phyloP scores from a whole-genome alignment of 176 grass and related monocot species.

The Oryza punctata region DNA sequence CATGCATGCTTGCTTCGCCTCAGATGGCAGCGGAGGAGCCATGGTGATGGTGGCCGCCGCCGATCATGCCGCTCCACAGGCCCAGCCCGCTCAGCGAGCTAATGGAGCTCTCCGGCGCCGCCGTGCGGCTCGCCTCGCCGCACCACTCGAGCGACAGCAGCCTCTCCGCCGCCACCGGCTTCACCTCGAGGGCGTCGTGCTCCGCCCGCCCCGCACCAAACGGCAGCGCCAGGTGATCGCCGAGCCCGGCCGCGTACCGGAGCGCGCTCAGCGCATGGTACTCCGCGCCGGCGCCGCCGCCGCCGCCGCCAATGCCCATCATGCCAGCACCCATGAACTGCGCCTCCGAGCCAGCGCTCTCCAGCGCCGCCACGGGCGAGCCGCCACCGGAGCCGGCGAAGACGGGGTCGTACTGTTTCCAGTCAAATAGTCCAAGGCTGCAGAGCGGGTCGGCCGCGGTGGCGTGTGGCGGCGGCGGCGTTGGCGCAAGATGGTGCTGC shows the following conservation, averaged over 20 bases:
- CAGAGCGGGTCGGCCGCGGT: conserved; percentile 32
- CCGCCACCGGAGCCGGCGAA: conserved; percentile 16
- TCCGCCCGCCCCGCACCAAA: conserved; percentile 24
- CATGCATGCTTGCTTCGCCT: background rate
- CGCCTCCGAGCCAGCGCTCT: conserved; percentile 23
- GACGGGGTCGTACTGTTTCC: conserved; percentile 63
- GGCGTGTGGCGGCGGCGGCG: background rate
- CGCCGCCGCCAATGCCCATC: conserved; percentile 33
- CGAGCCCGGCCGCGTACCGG: conserved; percentile 43
- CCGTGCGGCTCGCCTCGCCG: conserved; percentile 54
- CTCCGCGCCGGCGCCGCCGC: background rate
- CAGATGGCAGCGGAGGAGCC: conserved; percentile 65
- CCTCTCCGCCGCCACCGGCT: conserved; percentile 45
- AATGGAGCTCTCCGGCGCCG: conserved; percentile 50
- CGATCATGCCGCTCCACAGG: conserved; percentile 74
- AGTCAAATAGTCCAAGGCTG: conserved; percentile 51
- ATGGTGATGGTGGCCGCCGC: conserved; percentile 50
- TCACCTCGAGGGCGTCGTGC: conserved; percentile 45
- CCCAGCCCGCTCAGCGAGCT: conserved; percentile 49
- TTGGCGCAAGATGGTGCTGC: conserved; percentile 35
- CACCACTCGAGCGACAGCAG: conserved; percentile 78
- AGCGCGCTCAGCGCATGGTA: conserved; percentile 48
- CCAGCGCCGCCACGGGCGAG: background rate
- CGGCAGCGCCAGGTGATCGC: conserved; percentile 48
- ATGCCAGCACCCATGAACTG: conserved; percentile 40